Conservation (phyloP, 2,329 filamentous ascomycete genomes). For the Phyllosticta citriasiana region DNA sequence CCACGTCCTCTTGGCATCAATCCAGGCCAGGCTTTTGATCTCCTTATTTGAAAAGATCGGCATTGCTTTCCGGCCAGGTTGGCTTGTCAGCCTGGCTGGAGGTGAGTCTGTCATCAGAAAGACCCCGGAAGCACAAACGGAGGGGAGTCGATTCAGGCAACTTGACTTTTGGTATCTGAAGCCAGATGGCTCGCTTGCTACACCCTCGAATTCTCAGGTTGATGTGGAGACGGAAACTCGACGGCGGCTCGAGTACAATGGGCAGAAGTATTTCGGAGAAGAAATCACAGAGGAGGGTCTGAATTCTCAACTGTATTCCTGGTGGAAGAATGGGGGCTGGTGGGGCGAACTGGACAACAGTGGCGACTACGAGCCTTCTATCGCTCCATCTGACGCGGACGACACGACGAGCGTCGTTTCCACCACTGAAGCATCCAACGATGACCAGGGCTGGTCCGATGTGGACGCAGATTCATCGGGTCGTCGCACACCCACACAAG, state of each 20-base stretch:
- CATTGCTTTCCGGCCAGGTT: slow-evolving; percentile 52
- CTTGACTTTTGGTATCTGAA: slow-evolving; percentile 37
- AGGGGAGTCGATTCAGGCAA: slow-evolving; percentile 36
- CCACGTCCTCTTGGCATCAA: slow-evolving; percentile 51
- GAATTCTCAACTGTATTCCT: slow-evolving; percentile 65
- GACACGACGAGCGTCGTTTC: slow-evolving; percentile 79
- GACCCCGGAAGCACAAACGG: slow-evolving; percentile 10
- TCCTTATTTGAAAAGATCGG: slow-evolving; percentile 49
- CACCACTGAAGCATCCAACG: slow-evolving; percentile 33
- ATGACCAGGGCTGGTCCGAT: slow-evolving; percentile 29
- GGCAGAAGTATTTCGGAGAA: slow-evolving; percentile 17
- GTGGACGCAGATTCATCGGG: slow-evolving; percentile 40
- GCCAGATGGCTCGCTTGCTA: slow-evolving; percentile 42
- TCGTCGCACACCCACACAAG: slow-evolving; percentile 64
- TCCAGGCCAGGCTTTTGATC: slow-evolving; percentile 46
- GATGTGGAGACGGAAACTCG: slow-evolving; percentile 77
- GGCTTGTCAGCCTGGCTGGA: slow-evolving; percentile 47
- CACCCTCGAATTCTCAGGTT: slow-evolving; percentile 53
- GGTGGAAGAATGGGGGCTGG: slow-evolving; percentile 75
- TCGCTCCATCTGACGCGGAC: slow-evolving; percentile 43
- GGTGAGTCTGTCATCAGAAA: slow-evolving; percentile 13
- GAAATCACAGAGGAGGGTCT: slow-evolving; percentile 54
- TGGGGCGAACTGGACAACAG: slow-evolving; percentile 77
- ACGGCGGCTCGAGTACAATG: slow-evolving; percentile 41
- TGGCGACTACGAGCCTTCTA: slow-evolving; percentile 59